Evolutionary conservation across 2,329 filamentous ascomycete genomes (phyloP), one percentile per base, ranked within the genome.

Genomic region (Aspergillus neotritici): DNA sequence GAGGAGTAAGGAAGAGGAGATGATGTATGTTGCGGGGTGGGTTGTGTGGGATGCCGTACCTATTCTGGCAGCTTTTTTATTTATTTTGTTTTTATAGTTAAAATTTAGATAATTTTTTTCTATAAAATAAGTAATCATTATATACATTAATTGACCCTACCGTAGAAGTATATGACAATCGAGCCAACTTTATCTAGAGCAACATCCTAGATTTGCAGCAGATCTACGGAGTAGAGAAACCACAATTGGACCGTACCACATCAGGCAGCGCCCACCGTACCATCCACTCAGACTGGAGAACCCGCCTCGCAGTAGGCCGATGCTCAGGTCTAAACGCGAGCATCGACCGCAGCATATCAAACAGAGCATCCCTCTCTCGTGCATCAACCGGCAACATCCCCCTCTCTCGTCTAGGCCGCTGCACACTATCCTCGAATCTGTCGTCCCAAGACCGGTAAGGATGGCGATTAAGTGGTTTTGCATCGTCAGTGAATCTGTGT

Each of bases 241-340:
- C 17, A 21, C 17, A 21, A 4, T 3, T 21, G 17, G 17, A 21
- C 49, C 41, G 48, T 51, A 11, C 43, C 43, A 45, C 52, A 55
- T 39, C 49, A 35, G 58, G 57, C 16, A 61, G 14, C 44, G 58
- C 59, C 59, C 58, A 61, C 41, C 54, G 56, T 4, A 54, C 44
- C 57, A 61, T 62, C 59, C 56, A 62, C 50, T 61, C 56, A 15
- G 50, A 59, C 29, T 54, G 43, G 14, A 61, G 52, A 40, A 62
- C 36, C 29, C 59, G 44, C 40, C 52, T 42, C 2, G 59, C 40
- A 49, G 58, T 43, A 35, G 50, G 39, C 15, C 59, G 53, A 45
- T 53, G 35, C 36, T 55, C 58, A 13, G 57, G 47, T 30, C 46
- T 56, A 42, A 61, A 62, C 31, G 43, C 44, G 9, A 63, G 52